Evolutionary conservation across 2,329 filamentous ascomycete species (phyloP).

Genomic region (Calonectria hongkongensis): DNA sequence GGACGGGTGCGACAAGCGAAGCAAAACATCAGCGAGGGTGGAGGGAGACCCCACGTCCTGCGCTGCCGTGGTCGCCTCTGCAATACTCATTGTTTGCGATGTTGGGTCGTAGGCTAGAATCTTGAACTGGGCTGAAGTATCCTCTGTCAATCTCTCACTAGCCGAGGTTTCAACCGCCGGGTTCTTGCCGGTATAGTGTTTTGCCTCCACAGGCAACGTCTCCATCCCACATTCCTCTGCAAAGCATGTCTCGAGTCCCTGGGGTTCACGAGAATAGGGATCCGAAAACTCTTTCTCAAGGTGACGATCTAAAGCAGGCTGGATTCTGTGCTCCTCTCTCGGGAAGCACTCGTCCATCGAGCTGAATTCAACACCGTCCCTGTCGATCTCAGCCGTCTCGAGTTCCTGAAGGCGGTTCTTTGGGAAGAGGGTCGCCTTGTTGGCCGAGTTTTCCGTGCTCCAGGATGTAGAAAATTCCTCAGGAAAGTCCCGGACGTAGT

Average conservation of each 20-base stretch:
- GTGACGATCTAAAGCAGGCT: slow-evolving; percentile 57
- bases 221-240: slow-evolving; percentile 63
- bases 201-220: slow-evolving; percentile 61
- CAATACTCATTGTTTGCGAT: slow-evolving; percentile 74
- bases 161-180: slow-evolving; percentile 36
- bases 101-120: slow-evolving; percentile 79
- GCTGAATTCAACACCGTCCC: slow-evolving; percentile 57
- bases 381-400: slow-evolving; percentile 36
- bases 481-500: slow-evolving; percentile 71
- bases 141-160: slow-evolving; percentile 3
- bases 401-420: slow-evolving; percentile 34
- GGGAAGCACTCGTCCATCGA: slow-evolving; percentile 67
- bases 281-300: slow-evolving; percentile 54
- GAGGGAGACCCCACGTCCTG: slow-evolving; percentile 68
- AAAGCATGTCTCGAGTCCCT: slow-evolving; percentile 70
- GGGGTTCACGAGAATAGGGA: slow-evolving; percentile 65
- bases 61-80: slow-evolving; percentile 76
- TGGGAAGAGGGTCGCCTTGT: slow-evolving; percentile 53
- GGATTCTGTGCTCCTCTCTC: slow-evolving; percentile 49
- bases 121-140: slow-evolving; percentile 68
- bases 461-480: slow-evolving; percentile 69
- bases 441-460: slow-evolving; percentile 56
- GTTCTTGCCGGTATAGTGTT: slow-evolving; percentile 51
- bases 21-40: slow-evolving; percentile 76
- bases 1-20: slow-evolving; percentile 76